These are phyloP conservation scores for Diaporthe batatas DNA, from an alignment of 2,329 filamentous ascomycete species.

Conservation along the genomic window DNA sequence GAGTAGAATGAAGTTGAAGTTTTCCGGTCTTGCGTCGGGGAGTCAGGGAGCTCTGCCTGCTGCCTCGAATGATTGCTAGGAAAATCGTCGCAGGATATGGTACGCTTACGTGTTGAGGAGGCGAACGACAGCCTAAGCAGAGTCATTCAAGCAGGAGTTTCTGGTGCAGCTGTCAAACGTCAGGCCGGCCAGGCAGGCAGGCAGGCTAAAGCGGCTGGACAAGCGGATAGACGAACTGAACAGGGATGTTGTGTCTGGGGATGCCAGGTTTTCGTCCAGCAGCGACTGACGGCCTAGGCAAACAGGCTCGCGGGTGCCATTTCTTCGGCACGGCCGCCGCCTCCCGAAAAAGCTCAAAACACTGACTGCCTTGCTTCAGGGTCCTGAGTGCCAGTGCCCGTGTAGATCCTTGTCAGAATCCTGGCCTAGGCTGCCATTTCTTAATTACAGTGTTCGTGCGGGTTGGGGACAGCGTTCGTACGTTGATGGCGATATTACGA, in stretches of 20 bases:
- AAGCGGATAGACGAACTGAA: conserved; percentile 14
- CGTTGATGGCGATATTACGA: conserved; percentile 21
- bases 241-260: conserved; percentile 14
- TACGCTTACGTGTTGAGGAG: conserved; percentile 22
- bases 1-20: conserved; percentile 5
- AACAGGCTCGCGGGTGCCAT: conserved; percentile 8
- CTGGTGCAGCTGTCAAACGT: neutral
- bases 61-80: neutral
- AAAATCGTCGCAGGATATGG: neutral
- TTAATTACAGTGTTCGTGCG: neutral
- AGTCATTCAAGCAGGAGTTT: neutral
- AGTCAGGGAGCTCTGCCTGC: neutral
- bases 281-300: conserved; percentile 4
- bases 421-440: conserved; percentile 7
- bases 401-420: neutral
- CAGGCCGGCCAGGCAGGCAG: neutral
- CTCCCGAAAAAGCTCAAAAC: conserved; percentile 5
- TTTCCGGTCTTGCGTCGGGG: conserved; percentile 2
- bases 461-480: neutral
- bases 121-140: neutral
- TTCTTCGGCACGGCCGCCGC: conserved; percentile 29
- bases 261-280: conserved; percentile 16
- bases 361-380: conserved; percentile 4
- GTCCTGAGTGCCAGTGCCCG: neutral
- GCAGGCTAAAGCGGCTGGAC: conserved; percentile 21